Evolutionary conservation across 2,329 filamentous ascomycete genomes (phyloP).

Genomic region (Claviceps sp.): DNA sequence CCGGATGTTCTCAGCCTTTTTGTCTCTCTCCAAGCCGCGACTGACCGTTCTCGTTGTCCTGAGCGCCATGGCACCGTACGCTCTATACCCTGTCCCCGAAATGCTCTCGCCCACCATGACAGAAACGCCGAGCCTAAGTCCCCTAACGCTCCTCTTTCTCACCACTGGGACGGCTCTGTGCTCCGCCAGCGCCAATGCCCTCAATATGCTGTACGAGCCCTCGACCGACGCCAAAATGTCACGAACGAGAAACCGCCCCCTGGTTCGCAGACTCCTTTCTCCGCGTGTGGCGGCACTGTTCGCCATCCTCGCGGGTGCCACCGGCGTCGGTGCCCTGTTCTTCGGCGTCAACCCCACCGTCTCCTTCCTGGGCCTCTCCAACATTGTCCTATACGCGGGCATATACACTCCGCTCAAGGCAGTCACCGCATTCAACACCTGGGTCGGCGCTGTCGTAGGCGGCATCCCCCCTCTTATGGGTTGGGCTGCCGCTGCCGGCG

Average conservation of each 20-base stretch:
- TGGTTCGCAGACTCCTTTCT: constrained; percentile 70
- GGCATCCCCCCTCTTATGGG: constrained; percentile 95
- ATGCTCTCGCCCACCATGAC: constrained; percentile 57
- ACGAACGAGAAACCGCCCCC: constrained; percentile 78
- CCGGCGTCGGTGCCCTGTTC: constrained; percentile 63
- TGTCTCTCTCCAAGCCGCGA: constrained; percentile 90
- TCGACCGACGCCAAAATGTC: constrained; percentile 85
- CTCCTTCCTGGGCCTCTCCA: constrained; percentile 68
- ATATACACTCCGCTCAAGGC: constrained; percentile 89
- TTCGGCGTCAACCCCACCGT: constrained; percentile 91
- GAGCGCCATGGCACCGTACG: constrained; percentile 81
- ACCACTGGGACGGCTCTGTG: constrained; percentile 80
- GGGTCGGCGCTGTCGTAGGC: constrained; percentile 85
- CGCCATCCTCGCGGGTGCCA: constrained; percentile 55
- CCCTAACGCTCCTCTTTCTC: constrained; percentile 83
- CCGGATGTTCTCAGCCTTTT: constrained; percentile 63
- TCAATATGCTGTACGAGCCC: constrained; percentile 96
- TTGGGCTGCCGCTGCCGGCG: constrained; percentile 88
- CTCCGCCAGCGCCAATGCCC: constrained; percentile 79
- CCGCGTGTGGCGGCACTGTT: constrained; percentile 61
- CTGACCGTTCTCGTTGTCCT: constrained; percentile 85
- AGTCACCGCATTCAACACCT: constrained; percentile 77
- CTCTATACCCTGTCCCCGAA: constrained; percentile 81
- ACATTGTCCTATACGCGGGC: constrained; percentile 82
- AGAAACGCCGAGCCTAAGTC: constrained; percentile 68